These are phyloP conservation scores for Cynara cardunculus DNA, from an alignment of 129 eudicot species.

Conservation along the genomic window DNA sequence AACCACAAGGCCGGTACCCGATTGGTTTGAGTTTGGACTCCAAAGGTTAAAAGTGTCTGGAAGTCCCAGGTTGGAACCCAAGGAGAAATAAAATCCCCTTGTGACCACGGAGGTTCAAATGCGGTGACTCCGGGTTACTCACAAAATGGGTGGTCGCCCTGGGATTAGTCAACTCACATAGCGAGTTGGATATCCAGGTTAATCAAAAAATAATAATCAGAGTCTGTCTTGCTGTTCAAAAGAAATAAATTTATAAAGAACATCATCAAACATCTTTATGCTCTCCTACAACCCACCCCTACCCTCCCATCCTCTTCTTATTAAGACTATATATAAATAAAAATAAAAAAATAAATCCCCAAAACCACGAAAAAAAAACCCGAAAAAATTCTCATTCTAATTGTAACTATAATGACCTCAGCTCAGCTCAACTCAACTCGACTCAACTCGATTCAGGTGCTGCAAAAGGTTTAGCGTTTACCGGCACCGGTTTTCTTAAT, in stretches of 20 bases:
- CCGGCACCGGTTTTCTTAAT: slow-evolving; percentile 52
- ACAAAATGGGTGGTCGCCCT: no score
- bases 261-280: not conserved
- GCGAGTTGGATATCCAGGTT: no score
- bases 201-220: no score
- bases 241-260: not conserved
- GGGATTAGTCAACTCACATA: no score
- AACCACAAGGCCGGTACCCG: no score
- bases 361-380: not conserved
- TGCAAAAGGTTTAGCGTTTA: slow-evolving; percentile 35
- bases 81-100: no score
- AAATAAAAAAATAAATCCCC: not conserved
- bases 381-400: not conserved
- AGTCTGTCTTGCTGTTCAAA: no score
- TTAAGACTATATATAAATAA: not conserved
- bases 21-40: no score
- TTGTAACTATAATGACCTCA: not conserved
- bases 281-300: not conserved
- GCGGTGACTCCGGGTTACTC: no score
- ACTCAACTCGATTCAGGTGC: slow-evolving; percentile 8
- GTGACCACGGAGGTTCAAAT: no score
- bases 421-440: not conserved
- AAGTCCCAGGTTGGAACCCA: no score
- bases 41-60: no score
- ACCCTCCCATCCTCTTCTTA: not conserved